These are phyloP conservation scores for Solanum chmielewskii DNA, from an alignment of 257 asterid species.

Conservation along the genomic window DNA sequence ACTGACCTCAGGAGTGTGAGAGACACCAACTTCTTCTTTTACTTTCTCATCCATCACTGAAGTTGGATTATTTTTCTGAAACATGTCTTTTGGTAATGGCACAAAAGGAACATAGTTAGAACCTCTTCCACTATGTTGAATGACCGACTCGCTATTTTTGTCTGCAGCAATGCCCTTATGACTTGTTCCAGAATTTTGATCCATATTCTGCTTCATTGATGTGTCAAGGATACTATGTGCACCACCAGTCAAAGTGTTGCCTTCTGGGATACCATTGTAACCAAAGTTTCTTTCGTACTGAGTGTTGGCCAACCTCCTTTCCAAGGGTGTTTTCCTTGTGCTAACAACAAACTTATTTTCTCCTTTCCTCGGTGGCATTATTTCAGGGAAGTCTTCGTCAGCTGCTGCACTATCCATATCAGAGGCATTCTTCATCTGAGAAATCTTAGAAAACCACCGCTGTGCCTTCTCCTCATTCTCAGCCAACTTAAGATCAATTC, in stretches of 20 bases:
- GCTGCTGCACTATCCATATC: constrained; percentile 10
- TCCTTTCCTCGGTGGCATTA: constrained; percentile 21
- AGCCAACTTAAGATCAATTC: constrained; percentile 6
- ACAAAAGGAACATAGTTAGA: constrained; percentile 18
- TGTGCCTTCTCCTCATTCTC: constrained; percentile 30
- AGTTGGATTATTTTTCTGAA: constrained; percentile 18
- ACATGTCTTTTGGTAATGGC: constrained; percentile 24
- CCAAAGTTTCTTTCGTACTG: background rate
- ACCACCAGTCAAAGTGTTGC: background rate
- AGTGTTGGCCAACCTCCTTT: constrained; percentile 11
- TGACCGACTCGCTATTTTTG: constrained; percentile 6
- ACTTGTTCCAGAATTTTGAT: constrained; percentile 9
- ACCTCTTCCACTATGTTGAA: constrained; percentile 4
- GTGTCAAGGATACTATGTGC: constrained; percentile 5
- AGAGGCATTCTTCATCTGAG: constrained; percentile 13
- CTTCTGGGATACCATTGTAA: constrained; percentile 4
- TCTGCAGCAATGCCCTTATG: background rate
- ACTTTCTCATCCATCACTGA: constrained; percentile 2
- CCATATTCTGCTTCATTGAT: constrained; percentile 19
- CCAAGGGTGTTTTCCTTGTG: constrained; percentile 32
- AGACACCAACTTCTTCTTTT: background rate
- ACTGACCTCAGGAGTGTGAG: constrained; percentile 8
- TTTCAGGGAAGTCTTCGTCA: constrained; percentile 25
- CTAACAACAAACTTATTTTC: constrained; percentile 25
- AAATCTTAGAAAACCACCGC: constrained; percentile 18